A percentile compares a stretch with the other conserved stretches of the same genome.
Conservation (phyloP, 495 filamentous ascomycete genomes). For the Xylaria intraflava region DNA sequence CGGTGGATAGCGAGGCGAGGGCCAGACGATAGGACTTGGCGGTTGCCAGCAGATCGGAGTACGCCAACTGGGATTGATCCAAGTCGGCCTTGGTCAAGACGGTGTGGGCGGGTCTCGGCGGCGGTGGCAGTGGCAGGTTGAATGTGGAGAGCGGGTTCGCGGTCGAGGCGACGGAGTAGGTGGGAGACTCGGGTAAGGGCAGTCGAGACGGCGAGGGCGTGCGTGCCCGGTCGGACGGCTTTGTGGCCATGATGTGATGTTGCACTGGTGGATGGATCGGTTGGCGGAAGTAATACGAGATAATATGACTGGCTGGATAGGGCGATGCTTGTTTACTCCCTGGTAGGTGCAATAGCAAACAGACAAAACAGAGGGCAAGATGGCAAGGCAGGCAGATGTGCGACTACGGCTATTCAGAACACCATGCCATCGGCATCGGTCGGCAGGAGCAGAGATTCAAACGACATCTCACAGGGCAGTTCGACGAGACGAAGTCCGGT, state of each 20-base stretch:
- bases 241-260: slow-evolving; percentile 15
- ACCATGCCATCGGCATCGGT: too few relatives aligned
- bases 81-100: slow-evolving; percentile 56
- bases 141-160: slow-evolving; percentile 50
- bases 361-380: too few relatives aligned
- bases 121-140: slow-evolving; percentile 52
- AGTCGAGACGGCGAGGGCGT: slow-evolving; percentile 44
- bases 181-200: slow-evolving; percentile 50
- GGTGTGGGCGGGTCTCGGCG: slow-evolving; percentile 47
- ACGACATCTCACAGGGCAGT: too few relatives aligned
- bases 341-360: too few relatives aligned
- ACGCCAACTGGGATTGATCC: slow-evolving; percentile 51
- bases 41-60: slow-evolving; percentile 51
- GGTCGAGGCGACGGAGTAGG: slow-evolving; percentile 55
- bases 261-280: not conserved
- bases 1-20: slow-evolving; percentile 49
- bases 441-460: too few relatives aligned
- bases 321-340: too few relatives aligned
- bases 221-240: slow-evolving; percentile 26
- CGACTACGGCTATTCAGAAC: not conserved
- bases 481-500: too few relatives aligned
- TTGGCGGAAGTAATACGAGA: not conserved
- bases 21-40: slow-evolving; percentile 56
- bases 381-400: too few relatives aligned
- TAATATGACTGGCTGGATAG: slow-evolving; percentile 15